A percentile compares a stretch with the other conserved stretches of the same genome.
phyloP scores from a whole-genome alignment of 306 rosid genomes.

The Oxytropis ochrocephala region DNA sequence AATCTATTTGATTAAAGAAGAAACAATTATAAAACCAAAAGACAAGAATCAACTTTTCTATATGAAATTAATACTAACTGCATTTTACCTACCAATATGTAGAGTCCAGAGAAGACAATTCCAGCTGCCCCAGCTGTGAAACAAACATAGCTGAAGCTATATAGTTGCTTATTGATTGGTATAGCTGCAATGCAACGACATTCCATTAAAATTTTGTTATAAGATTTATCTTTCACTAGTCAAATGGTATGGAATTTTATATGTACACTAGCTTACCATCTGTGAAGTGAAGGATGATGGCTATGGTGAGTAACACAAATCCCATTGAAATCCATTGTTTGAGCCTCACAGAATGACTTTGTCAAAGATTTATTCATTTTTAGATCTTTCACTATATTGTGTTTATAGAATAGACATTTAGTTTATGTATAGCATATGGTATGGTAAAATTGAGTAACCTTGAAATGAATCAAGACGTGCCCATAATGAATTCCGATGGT shows the following conservation, averaged over 20 bases:
- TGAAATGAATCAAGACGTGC: constrained; percentile 76
- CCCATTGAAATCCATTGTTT: constrained; percentile 83
- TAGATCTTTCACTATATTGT: background rate
- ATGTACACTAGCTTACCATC: constrained; percentile 40
- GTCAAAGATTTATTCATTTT: constrained; percentile 12
- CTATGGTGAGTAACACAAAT: constrained; percentile 46
- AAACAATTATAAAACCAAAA: background rate
- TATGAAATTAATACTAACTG: too few relatives aligned
- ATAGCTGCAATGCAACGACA: constrained; percentile 41
- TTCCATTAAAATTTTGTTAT: background rate
- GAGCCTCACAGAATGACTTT: constrained; percentile 73
- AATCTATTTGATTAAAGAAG: constrained; percentile 36
- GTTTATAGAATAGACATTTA: background rate
- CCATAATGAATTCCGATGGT: constrained; percentile 86
- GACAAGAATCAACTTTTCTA: background rate
- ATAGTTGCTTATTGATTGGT: constrained; percentile 85
- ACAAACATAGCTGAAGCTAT: constrained; percentile 85
- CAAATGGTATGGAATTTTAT: background rate
- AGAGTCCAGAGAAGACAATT: constrained; percentile 67
- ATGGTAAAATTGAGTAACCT: constrained; percentile 39
- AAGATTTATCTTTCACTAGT: background rate
- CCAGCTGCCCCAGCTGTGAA: constrained; percentile 91
- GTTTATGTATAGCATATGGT: too few relatives aligned
- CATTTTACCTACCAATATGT: constrained; percentile 48
- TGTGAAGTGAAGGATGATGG: constrained; percentile 71